Evolutionary conservation across 2,329 filamentous ascomycete species (phyloP), one percentile per base, ranked within the genome.

Genomic region (Chaetomium strumarium): DNA sequence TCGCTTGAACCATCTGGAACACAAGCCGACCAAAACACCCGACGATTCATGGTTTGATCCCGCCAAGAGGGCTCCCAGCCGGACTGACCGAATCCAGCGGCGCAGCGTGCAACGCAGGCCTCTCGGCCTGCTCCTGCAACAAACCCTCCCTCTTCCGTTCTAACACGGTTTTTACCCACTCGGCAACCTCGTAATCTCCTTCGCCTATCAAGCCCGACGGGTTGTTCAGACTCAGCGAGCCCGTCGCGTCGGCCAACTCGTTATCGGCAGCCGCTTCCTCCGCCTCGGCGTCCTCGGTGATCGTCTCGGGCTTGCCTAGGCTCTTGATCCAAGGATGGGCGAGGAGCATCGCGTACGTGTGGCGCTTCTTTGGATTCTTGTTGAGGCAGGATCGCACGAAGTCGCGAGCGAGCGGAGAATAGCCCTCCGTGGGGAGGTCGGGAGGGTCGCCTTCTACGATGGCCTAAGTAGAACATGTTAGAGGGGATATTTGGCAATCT

Each of bases 391-490:
- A 85, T 37, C 80, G 78, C 20, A 99, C 92, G 71, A 99, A 99
- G 62, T 92, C 86, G 51, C 84, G 85, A 2, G 92, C 90, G 6
- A 81, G 78, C 51, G 86, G 79, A 0, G 91, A 93, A 68, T 88
- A 99, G 24, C 81, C 84, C 51, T 87, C 81, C 5, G 78, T 75
- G 0, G 93, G 93, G 31, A 99, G 81, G 64, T 87, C 84, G 11
- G 93, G 93, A 13, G 93, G 90, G n/a, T 96, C 90, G 46, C 93
- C 93, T 67, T 97, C 90, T 34, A 99, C 93, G 66, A 99, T 99
- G 51, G 93, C 93, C 93, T 99, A 60, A 24, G 20, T 34, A 14
- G 43, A 13, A 39, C 60, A 44, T 36, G 41, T 40, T 36, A 34
- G 47, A 11, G 3, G 12, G 34, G 30, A 4, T 17, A 9, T 12